phyloP scores from a whole-genome alignment of 805 yeast species.

The Lipomyces orientalis region DNA sequence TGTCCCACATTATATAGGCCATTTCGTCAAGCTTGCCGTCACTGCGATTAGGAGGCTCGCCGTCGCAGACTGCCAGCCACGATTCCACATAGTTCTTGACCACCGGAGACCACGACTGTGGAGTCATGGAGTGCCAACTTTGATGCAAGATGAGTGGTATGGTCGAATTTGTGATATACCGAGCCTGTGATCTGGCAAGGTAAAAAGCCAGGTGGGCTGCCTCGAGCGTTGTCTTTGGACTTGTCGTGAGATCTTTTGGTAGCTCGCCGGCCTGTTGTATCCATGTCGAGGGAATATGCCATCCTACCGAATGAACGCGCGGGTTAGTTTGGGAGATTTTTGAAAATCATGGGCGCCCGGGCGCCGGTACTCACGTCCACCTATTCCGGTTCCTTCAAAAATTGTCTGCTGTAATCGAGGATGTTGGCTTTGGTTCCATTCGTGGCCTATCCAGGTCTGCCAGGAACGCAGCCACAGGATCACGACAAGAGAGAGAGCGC shows the following conservation, averaged over 20 bases:
- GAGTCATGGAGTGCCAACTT: constrained; percentile 1
- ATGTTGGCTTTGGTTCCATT: constrained; percentile 1
- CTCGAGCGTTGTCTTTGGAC: constrained; percentile 5
- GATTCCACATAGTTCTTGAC: constrained; percentile 3
- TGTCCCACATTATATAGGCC: constrained; percentile 13
- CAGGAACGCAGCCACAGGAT: neutral
- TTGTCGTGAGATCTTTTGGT: neutral
- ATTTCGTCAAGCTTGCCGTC: neutral
- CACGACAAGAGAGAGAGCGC: neutral
- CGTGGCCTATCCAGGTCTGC: neutral
- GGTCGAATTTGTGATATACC: constrained; percentile 2
- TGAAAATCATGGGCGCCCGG: neutral
- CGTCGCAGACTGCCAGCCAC: constrained; percentile 8
- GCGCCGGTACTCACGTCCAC: constrained; percentile 6
- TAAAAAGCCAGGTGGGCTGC: constrained; percentile 10
- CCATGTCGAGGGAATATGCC: constrained; percentile 12
- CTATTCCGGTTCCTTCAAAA: constrained; percentile 8
- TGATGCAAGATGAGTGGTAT: constrained; percentile 13
- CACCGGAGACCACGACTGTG: neutral
- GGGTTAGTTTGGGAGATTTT: neutral
- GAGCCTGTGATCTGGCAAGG: constrained; percentile 11
- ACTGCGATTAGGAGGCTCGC: neutral
- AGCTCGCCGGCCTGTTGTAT: neutral
- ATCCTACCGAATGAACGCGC: neutral
- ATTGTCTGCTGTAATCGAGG: constrained; percentile 9